phyloP scores from a whole-genome alignment of 139 green algal genomes.

The Monoraphidium neglectum region DNA sequence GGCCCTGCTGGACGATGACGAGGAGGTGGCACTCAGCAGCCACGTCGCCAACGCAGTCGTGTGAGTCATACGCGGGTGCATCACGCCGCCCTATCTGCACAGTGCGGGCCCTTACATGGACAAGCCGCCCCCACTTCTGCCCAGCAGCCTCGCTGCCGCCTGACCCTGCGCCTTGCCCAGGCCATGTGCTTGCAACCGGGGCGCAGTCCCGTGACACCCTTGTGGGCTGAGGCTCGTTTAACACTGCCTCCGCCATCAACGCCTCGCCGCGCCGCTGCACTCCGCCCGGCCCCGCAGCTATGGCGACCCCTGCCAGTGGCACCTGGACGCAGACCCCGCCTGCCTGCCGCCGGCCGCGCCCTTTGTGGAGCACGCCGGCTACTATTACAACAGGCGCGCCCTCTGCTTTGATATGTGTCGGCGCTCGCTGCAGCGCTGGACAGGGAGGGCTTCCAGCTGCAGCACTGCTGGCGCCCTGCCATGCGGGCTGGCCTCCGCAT shows the following conservation, averaged over 20 bases:
- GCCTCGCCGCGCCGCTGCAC: no score
- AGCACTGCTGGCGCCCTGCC: no score
- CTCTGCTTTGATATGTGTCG: background rate
- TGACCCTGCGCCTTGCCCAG: no score
- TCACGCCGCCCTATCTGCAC: background rate
- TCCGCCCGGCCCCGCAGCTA: constrained; percentile 54
- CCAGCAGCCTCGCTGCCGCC: no score
- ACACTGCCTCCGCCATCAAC: no score
- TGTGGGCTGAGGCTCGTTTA: no score
- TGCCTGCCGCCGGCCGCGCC: constrained; percentile 52
- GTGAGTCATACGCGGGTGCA: background rate
- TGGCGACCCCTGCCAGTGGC: constrained; percentile 71
- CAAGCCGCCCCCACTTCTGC: no score
- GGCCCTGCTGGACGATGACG: background rate
- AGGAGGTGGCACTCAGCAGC: constrained; percentile 1
- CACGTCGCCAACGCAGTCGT: constrained; percentile 18
- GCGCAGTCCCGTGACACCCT: no score
- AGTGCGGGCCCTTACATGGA: constrained; percentile 37
- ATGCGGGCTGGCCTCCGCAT: no score
- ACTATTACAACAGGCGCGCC: constrained; percentile 65
- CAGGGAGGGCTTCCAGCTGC: no score
- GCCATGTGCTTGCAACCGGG: no score
- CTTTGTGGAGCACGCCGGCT: constrained; percentile 60
- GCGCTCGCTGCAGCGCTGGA: no score
- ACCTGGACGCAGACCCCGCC: constrained; percentile 80